Base-by-base conservation (phyloP, 2,329 filamentous ascomycete genomes). In the Apiospora saccharicola region DNA sequence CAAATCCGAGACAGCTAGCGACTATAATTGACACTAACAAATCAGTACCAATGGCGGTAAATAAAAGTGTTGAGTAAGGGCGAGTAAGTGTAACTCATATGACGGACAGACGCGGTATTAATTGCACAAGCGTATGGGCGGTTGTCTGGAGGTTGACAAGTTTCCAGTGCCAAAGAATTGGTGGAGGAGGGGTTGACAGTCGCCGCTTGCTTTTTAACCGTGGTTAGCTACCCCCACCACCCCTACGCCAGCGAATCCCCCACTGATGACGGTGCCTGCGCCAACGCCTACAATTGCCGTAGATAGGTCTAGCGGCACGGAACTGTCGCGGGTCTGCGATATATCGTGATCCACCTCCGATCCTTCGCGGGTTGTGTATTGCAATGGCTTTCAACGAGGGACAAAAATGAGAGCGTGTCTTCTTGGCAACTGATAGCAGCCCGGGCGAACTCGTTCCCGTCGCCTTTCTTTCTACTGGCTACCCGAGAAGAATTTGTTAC, bases 291-390 rank as follows among this genome's bases (percentile, higher is more conserved):
- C 53, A 37, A 61, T 61, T 61, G 16, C 26, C 53, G 30, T 64
- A 41, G 57, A n/a, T 64, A 41, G 57, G 57, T 37, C 57, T 64
- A 64, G 53, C 53, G 53, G 16, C 53, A 61, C 53, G 26, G 26
- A 30, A 26, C 26, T 37, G 53, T 61, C 53, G 26, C 24, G 51
- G 51, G 51, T 30, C 26, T 30, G 51, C n/a, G 10, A 16, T 51
- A 26, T 51, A 19, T 34, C 16, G 5, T 22, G 7, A 8, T 13
- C 53, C 53, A 64, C 53, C n/a, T 10, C 16, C 22, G 3, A 64
- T 37, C 53, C 7, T 64, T 37, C 30, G 19, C 37, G 34, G 19
- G 30, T 37, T 37, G 30, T 14, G 13, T 41, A 22, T 64, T 34
- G 12, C 30, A 7, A 34, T 34, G 19, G 22, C 22, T n/a, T 16